Percentiles rank a stretch among this genome's conserved stretches.
These are phyloP conservation scores for Pseudofabraea citricarpa DNA, from an alignment of 2,329 filamentous ascomycete species.

Conservation along the genomic window DNA sequence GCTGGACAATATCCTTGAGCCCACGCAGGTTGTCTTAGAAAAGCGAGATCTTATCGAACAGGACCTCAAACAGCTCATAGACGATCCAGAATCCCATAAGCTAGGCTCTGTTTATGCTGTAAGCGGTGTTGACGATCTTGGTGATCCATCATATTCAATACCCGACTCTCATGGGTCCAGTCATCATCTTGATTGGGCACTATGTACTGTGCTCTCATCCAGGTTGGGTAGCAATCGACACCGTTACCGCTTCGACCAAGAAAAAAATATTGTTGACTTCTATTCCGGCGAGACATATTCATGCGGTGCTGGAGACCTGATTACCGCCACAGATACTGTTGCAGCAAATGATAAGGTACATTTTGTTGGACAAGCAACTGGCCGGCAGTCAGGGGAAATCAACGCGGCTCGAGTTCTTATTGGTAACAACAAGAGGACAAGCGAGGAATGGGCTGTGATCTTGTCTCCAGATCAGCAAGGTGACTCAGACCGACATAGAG, in stretches of 20 bases:
- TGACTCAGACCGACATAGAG: neutral
- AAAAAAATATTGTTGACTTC: neutral
- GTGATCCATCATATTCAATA: neutral
- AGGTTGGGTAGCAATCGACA: neutral
- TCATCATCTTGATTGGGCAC: conserved; percentile 1
- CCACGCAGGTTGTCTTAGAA: neutral
- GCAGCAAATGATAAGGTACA: neutral
- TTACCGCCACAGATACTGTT: neutral
- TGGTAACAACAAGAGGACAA: neutral
- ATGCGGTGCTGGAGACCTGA: neutral
- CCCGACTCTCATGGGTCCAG: neutral
- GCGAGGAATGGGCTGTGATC: neutral
- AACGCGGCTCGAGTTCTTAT: neutral
- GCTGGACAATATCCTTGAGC: neutral
- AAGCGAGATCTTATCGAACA: neutral
- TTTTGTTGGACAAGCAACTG: conserved; percentile 1
- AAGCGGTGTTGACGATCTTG: neutral
- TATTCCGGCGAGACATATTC: neutral
- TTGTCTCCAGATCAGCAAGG: neutral
- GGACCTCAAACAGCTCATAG: neutral
- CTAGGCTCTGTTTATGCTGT: neutral
- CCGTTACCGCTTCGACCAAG: neutral
- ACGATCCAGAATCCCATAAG: neutral
- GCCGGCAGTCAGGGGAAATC: neutral
- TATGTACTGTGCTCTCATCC: neutral